Evolutionary conservation across 148 eudicot genomes (phyloP), one percentile per base, ranked within the genome.

Genomic region (Chenopodium suecicum): DNA sequence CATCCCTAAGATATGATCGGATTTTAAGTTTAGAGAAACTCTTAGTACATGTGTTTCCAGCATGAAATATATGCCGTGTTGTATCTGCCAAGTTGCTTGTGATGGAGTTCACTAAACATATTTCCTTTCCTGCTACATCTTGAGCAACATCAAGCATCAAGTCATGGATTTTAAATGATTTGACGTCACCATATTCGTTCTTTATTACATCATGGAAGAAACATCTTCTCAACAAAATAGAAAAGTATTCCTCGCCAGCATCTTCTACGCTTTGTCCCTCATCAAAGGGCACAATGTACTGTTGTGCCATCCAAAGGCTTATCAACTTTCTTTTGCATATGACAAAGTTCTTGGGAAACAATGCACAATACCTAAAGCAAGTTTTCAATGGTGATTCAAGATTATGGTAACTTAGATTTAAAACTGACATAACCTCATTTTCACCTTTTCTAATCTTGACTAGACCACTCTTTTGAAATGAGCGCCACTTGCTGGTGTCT

Each of bases 141-240:
- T 60, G 54, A 19, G 79, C 79, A 60, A 76, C 46, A 76, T 76
- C 79, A 60, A 37, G 79, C 76, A 85, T 67, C 44, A 78, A 68
- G 54, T 85, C 87, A 67, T 79, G 85, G 31, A 85, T 85, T 54
- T 79, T 78, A 75, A 77, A 82, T 48, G 56, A 7, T 32, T 34
- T 22, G 3, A 73, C 46, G 11, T 73, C 64, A 37, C 78, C 81
- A 52, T 17, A 67, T 0, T 79, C 69, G 14, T 32, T 60, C 54
- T 22, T 25, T 13, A 0, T 34, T 17, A 73, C 69, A 52, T 83
- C 70, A 65, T 83, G 82, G 75, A 83, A 83, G 78, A 83, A 78
- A 44, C 74, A 70, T 41, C 73, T 70, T 32, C 52, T 19, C 19
- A 70, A 41, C 74, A 70, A 70, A 17, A 70, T 22, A 7, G 25